A percentile compares a stretch with the other conserved stretches of the same genome.
Conservation (phyloP, 2,329 filamentous ascomycete genomes). For the Diplodia sapinea region DNA sequence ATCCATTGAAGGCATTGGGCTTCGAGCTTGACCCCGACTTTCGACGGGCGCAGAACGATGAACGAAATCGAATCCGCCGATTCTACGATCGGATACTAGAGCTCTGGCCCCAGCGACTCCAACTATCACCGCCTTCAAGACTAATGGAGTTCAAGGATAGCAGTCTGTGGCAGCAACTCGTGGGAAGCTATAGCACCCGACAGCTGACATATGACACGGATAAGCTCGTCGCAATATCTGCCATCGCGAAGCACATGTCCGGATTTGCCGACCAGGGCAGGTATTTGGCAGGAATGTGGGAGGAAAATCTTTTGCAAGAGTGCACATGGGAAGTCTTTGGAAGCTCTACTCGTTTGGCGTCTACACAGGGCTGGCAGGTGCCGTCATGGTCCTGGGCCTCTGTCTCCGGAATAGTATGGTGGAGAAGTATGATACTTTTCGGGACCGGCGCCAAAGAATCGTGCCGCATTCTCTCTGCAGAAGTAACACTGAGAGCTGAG, state of each 20-base stretch:
- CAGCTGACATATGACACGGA: neutral
- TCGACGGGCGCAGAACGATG: too few species aligned
- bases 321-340: neutral
- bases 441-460: neutral
- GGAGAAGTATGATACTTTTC: fast-evolving
- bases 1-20: too few species aligned
- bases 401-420: neutral
- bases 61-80: too few species aligned
- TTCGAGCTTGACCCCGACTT: too few species aligned
- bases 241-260: neutral
- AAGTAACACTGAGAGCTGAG: neutral
- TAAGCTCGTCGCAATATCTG: neutral
- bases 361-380: neutral
- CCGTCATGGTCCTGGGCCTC: neutral
- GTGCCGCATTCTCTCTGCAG: neutral
- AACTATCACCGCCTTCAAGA: neutral
- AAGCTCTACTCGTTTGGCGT: neutral
- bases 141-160: too few species aligned
- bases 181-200: neutral
- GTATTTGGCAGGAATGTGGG: neutral
- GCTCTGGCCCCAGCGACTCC: neutral
- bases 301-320: neutral
- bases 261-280: neutral
- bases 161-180: neutral
- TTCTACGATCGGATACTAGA: neutral